Percentiles rank a stretch among this genome's conserved stretches.
Conservation (phyloP, 1,284 basidiomycete genomes). For the Marasmius oreades region DNA sequence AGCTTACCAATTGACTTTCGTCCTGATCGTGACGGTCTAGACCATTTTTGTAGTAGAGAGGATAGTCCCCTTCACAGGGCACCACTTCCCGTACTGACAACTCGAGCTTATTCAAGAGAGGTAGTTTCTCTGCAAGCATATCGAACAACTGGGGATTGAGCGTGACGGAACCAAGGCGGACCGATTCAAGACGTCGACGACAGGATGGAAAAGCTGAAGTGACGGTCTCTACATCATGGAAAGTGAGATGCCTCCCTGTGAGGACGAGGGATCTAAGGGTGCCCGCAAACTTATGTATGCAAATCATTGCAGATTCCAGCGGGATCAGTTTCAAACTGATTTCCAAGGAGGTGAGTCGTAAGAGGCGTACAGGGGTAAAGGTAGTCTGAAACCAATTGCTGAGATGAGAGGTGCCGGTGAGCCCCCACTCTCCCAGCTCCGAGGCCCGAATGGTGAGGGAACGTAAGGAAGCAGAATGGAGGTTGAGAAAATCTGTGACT, state of each 20-base stretch:
- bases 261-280: slow-evolving; percentile 1
- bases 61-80: slow-evolving; percentile 25
- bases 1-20: slow-evolving; percentile 9
- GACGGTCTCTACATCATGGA: not conserved
- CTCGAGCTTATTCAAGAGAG: slow-evolving; percentile 28
- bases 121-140: slow-evolving; percentile 31
- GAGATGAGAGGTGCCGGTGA: slow-evolving; percentile 26
- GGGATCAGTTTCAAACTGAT: slow-evolving; percentile 34
- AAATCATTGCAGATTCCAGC: slow-evolving; percentile 13
- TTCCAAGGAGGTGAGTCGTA: slow-evolving; percentile 32
- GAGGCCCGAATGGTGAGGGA: slow-evolving; percentile 34
- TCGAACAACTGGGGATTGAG: slow-evolving; percentile 37
- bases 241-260: not conserved
- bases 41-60: slow-evolving; percentile 15
- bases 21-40: slow-evolving; percentile 19
- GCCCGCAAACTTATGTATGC: slow-evolving; percentile 1
- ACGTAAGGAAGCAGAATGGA: slow-evolving; percentile 29
- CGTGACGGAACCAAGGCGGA: slow-evolving; percentile 34
- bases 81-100: slow-evolving; percentile 33
- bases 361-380: slow-evolving; percentile 23
- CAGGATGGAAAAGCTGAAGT: not conserved
- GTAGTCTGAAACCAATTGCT: slow-evolving; percentile 30
- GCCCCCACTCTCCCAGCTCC: slow-evolving; percentile 30
- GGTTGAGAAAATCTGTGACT: slow-evolving; percentile 30
- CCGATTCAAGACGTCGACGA: slow-evolving; percentile 20